Conservation (phyloP, 1,139 yeast genomes). For the Nadsonia starkeyi-henricii region DNA sequence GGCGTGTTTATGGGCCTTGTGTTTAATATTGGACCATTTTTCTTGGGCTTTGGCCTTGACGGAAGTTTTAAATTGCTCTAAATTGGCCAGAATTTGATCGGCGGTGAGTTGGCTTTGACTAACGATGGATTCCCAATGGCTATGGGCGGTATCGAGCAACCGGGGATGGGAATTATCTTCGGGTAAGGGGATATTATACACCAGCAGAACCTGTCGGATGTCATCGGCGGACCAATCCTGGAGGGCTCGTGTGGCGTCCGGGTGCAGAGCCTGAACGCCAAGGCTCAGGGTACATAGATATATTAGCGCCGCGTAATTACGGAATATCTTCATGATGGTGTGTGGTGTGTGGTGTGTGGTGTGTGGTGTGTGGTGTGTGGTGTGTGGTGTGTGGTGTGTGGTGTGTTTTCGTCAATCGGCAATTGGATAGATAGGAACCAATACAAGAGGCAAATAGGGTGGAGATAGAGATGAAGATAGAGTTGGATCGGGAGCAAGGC, state of each 20-base stretch:
- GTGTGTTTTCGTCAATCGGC: no score
- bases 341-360: no score
- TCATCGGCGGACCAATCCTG: conserved; percentile 5
- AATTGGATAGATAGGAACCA: no score
- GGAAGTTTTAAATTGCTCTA: conserved; percentile 10
- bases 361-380: no score
- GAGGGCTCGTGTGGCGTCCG: not conserved
- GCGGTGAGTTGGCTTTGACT: conserved; percentile 8
- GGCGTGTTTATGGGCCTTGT: conserved; percentile 11
- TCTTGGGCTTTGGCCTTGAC: conserved; percentile 11
- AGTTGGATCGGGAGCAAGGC: no score
- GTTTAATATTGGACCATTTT: conserved; percentile 11
- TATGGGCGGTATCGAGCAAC: conserved; percentile 12
- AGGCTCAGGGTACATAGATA: not conserved
- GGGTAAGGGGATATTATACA: conserved; percentile 2
- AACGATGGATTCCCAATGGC: conserved; percentile 13
- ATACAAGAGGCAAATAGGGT: no score
- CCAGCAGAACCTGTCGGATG: conserved; percentile 1
- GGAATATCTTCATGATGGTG: not conserved
- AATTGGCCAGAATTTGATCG: conserved; percentile 8
- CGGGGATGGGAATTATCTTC: conserved; percentile 9
- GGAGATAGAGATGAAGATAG: no score
- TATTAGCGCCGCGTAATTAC: not conserved
- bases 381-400: no score
- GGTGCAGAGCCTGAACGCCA: not conserved